Conservation (phyloP, 495 filamentous ascomycete species). For the Immersiella caudata region DNA sequence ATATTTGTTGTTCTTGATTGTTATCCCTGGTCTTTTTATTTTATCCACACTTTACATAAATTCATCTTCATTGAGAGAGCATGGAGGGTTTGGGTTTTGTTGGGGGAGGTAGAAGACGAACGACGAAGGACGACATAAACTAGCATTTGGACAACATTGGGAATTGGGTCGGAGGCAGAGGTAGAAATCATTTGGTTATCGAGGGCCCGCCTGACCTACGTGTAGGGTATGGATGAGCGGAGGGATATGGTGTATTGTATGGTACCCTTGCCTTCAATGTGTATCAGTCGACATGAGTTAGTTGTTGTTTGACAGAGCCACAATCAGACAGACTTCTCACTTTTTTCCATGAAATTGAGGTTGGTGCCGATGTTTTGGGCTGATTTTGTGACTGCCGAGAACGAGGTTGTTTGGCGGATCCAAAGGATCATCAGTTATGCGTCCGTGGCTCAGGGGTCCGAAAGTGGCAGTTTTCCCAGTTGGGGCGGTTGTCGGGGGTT, state of each 20-base stretch:
- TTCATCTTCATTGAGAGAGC: conserved; percentile 1
- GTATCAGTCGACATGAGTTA: neutral
- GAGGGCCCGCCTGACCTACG: neutral
- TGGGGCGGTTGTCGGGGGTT: neutral
- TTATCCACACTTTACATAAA: neutral
- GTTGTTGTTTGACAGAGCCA: neutral
- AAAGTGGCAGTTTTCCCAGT: neutral
- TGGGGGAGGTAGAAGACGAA: neutral
- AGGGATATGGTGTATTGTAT: neutral
- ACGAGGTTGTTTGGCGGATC: neutral
- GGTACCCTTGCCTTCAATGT: neutral
- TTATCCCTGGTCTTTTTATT: neutral
- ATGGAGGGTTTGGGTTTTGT: neutral
- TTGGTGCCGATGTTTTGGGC: neutral
- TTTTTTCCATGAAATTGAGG: too few species aligned
- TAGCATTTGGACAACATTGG: neutral
- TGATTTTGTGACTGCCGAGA: neutral
- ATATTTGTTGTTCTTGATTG: neutral
- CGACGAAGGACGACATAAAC: neutral
- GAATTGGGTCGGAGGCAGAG: neutral
- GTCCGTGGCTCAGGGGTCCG: neutral
- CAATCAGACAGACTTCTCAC: neutral
- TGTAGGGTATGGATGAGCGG: neutral
- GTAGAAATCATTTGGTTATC: neutral
- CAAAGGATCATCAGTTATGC: neutral